Evolutionary conservation across 768 basidiomycete species (phyloP), one percentile per base, ranked within the genome.

Genomic region (Strobilomyces dryophilus): DNA sequence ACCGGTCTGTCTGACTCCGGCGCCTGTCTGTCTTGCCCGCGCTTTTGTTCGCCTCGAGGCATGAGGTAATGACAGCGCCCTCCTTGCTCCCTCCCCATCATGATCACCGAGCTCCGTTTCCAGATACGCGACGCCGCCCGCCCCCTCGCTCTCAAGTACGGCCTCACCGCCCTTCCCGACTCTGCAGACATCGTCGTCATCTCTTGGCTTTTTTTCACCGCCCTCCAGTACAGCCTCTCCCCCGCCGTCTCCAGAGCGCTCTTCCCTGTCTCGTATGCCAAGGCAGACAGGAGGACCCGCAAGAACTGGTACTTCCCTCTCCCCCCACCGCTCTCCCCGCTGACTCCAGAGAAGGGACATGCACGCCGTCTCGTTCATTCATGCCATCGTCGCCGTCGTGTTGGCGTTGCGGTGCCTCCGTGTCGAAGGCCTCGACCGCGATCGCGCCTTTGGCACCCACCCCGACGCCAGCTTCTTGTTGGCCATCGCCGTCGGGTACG

Each of bases 371-470:
- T 91, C 92, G 0, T 82, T 91, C 59, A 72, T 82, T 1, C 89
- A 94, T 63, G 82, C 86, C 0, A 49, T 88, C 21, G 62, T 89
- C 48, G 76, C 89, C 49, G 75, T 92, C 32, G 82, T 84, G 0
- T 74, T 87, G 21, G 79, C 89, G 1, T 61, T 81, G 18, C 78
- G 74, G 49, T 78, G 76, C 35, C 71, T 91, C 20, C 66, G 75
- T 40, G 67, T 73, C 14, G 69, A 77, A 1, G 75, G 69, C 15
- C 72, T 87, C 17, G 65, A 70, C 26, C 61, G 70, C n/a, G 85
- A 93, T 66, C 80, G 81, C 31, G 85, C 83, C 7, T 92, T 85
- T 62, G 92, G 90, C 7, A 92, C 87, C 78, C 79, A 88, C 57
- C 73, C 79, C 1, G 55, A 66, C 9, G 76, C 78, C 5, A 85